phyloP scores from a whole-genome alignment of 768 basidiomycete species.

The Leccinum arenicola region DNA sequence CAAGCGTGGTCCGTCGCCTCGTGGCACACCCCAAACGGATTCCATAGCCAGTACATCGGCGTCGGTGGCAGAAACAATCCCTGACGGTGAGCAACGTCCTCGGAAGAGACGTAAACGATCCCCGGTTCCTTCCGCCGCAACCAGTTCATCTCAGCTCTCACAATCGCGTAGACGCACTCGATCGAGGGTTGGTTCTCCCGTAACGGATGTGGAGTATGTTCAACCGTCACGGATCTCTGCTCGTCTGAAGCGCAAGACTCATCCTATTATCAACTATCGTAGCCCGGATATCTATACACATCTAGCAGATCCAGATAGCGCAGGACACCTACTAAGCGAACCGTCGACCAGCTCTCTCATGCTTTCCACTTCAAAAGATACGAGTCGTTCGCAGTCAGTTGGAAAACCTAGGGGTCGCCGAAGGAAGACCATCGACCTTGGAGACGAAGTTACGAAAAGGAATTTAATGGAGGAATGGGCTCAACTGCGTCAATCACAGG shows the following conservation, averaged over 20 bases:
- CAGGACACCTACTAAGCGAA: slow-evolving; percentile 8
- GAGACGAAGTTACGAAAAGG: slow-evolving; percentile 22
- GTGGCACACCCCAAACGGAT: not conserved
- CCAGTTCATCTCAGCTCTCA: slow-evolving; percentile 10
- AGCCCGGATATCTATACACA: slow-evolving; percentile 29
- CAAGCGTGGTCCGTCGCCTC: slow-evolving; percentile 14
- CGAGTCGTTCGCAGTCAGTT: not conserved
- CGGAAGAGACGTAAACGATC: slow-evolving; percentile 23
- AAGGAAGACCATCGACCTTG: slow-evolving; percentile 14
- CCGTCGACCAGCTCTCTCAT: slow-evolving; percentile 2
- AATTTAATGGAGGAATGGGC: slow-evolving; percentile 31
- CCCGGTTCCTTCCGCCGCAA: slow-evolving; percentile 16
- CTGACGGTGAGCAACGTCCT: slow-evolving; percentile 9
- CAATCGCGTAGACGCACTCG: slow-evolving; percentile 15
- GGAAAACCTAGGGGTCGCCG: slow-evolving; percentile 16
- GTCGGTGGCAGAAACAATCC: not conserved
- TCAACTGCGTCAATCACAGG: slow-evolving; percentile 29
- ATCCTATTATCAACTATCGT: slow-evolving; percentile 11
- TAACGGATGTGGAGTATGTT: slow-evolving; percentile 1
- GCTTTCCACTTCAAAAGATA: not conserved
- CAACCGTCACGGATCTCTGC: slow-evolving; percentile 18
- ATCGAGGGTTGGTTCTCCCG: slow-evolving; percentile 17
- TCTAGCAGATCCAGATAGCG: slow-evolving; percentile 23
- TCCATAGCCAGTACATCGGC: not conserved
- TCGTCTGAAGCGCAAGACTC: slow-evolving; percentile 20